Evolutionary conservation across 805 yeast species (phyloP).

Genomic region (Candida ascalaphidarum): DNA sequence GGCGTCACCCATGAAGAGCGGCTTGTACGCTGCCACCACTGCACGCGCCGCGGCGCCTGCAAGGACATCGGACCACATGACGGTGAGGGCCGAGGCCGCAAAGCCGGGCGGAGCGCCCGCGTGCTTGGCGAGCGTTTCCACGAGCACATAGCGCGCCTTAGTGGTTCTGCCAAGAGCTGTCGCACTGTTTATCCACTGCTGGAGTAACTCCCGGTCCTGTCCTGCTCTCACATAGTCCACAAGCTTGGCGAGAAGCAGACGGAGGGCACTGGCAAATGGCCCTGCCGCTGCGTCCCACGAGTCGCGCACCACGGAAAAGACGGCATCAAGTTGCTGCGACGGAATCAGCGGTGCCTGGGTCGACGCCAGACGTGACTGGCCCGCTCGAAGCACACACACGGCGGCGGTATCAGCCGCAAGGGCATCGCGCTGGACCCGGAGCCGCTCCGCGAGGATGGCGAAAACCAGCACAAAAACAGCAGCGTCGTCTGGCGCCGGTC

Average conservation of each 20-base stretch:
- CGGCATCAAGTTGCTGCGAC: too few species aligned
- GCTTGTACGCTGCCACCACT: constrained; percentile 24
- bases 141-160: constrained; percentile 52
- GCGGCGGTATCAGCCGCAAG: too few species aligned
- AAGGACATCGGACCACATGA: constrained; percentile 50
- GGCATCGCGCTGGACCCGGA: neutral
- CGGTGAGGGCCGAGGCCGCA: constrained; percentile 36
- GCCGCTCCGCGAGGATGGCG: neutral
- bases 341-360: too few species aligned
- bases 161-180: constrained; percentile 36
- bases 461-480: neutral
- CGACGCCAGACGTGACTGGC: too few species aligned
- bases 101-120: constrained; percentile 27
- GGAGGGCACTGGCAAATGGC: constrained; percentile 61
- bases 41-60: constrained; percentile 64
- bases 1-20: constrained; percentile 9
- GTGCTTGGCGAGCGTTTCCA: constrained; percentile 49
- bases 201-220: constrained; percentile 14
- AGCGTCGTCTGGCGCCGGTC: neutral
- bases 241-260: constrained; percentile 50
- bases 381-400: too few species aligned
- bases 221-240: constrained; percentile 25
- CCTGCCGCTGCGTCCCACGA: constrained; percentile 67
- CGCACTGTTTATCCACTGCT: constrained; percentile 38
- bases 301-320: constrained; percentile 52